phyloP scores from a whole-genome alignment of 164 flowering plant genomes.

The Brasenia schreberi region DNA sequence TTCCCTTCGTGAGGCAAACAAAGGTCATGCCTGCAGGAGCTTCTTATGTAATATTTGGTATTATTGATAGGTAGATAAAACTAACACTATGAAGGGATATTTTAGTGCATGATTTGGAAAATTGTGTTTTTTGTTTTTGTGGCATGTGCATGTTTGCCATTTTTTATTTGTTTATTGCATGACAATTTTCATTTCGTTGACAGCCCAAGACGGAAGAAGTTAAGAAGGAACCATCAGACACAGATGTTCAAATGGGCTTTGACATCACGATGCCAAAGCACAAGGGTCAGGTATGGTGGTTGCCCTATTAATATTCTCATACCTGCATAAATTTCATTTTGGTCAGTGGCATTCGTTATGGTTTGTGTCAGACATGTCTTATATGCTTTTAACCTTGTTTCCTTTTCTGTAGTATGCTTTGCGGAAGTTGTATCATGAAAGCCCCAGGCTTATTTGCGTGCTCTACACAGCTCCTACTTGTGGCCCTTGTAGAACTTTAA shows the following conservation, averaged over 20 bases:
- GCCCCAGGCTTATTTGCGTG: conserved; percentile 92
- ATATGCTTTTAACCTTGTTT: conserved; percentile 1
- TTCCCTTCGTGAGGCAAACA: too few relatives aligned
- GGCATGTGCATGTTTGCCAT: neutral
- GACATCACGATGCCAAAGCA: conserved; percentile 83
- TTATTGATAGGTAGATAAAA: too few relatives aligned
- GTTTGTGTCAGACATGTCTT: neutral
- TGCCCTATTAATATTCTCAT: neutral
- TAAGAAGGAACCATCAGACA: conserved; percentile 64
- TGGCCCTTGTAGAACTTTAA: conserved; percentile 96
- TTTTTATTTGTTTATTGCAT: neutral
- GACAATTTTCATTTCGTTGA: neutral
- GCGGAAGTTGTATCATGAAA: conserved; percentile 91
- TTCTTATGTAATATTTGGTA: too few relatives aligned
- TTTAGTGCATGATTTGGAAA: neutral
- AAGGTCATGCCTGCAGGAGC: too few relatives aligned
- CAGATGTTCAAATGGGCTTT: conserved; percentile 70
- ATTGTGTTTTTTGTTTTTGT: neutral
- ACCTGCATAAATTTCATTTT: too few relatives aligned
- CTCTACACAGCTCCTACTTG: conserved; percentile 94
- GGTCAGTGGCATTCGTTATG: too few relatives aligned
- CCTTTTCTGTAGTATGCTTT: conserved; percentile 67
- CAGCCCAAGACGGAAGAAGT: conserved; percentile 80
- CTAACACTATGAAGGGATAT: too few relatives aligned
- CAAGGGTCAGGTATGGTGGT: conserved; percentile 67